Evolutionary conservation across 768 basidiomycete genomes (phyloP).

Genomic region (Amanita rimosa): DNA sequence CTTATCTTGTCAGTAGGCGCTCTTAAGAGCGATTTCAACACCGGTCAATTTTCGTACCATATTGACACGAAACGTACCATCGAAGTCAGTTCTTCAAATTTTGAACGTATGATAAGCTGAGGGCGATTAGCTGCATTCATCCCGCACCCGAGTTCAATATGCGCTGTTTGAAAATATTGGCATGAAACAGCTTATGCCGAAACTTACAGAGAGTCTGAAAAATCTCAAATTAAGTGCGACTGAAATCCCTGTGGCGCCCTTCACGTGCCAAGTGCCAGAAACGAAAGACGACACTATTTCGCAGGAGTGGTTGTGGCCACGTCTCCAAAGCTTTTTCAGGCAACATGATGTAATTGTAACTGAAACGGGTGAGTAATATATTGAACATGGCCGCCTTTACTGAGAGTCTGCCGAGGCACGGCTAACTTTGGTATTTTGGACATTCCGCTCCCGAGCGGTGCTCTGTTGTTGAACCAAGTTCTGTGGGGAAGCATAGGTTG

Average conservation of each 20-base stretch:
- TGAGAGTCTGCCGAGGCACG: conserved; percentile 34
- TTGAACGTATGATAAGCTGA: background rate
- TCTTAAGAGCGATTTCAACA: conserved; percentile 76
- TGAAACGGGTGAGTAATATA: conserved; percentile 55
- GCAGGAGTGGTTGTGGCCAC: conserved; percentile 81
- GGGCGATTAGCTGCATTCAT: conserved; percentile 55
- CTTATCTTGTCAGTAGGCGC: conserved; percentile 66
- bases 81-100: conserved; percentile 33
- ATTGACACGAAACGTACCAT: conserved; percentile 47
- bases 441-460: conserved; percentile 62
- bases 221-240: conserved; percentile 26
- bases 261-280: conserved; percentile 29
- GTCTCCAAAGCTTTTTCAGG: conserved; percentile 59
- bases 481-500: conserved; percentile 92
- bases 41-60: conserved; percentile 75
- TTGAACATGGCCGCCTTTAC: background rate
- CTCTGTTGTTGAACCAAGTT: conserved; percentile 62
- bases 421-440: conserved; percentile 81
- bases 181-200: conserved; percentile 70
- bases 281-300: conserved; percentile 45
- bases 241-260: conserved; percentile 35
- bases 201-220: conserved; percentile 45
- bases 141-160: conserved; percentile 54
- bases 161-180: conserved; percentile 55
- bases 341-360: conserved; percentile 69